Base-by-base conservation (phyloP, 768 basidiomycete species). In the Lactarius vividus region DNA sequence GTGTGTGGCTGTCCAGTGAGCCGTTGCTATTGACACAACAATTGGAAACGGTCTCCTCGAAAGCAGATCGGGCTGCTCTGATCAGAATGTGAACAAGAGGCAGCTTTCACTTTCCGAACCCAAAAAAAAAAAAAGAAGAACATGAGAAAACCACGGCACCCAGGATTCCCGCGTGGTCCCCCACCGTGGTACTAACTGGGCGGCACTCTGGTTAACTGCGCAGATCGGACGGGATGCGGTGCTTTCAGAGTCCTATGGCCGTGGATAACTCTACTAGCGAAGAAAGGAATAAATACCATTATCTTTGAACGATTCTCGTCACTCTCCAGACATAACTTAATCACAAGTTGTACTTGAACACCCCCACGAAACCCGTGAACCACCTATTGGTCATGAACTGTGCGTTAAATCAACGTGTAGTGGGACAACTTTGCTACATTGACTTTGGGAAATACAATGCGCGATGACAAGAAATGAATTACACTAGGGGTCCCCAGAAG, bases 161-260 rank as follows among this genome's bases (percentile, higher is more conserved):
- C 57, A 69, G 72, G 67, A 75, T 72, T 84, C 83, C 83, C 80
- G 77, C 78, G 79, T 84, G 83, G 83, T 84, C 82, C 83, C 83
- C 83, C 82, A 84, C 82, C 80, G 77, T 83, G 81, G 82, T 84
- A 84, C 82, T 83, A 83, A 83, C 83, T 82, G 74, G 78, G 82
- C 80, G 78, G 82, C 81, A 82, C 83, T 79, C 80, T 79, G 82
- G 76, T 84, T 84, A 81, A 85, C 83, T 85, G 76, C 81, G 78
- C 84, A 84, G 83, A 85, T 84, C 80, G 72, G 82, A 83, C 81
- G 79, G 81, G 82, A 81, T 82, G 80, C 79, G 75, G 79, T 82
- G 78, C 76, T 82, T 81, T 82, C 80, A 78, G 74, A 79, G 65
- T 73, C 69, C 60, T 73, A 71, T 72, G 66, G 65, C 71, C 72